Conservation (phyloP, 148 eudicot genomes). For the Amaranthus hypochondriacus region DNA sequence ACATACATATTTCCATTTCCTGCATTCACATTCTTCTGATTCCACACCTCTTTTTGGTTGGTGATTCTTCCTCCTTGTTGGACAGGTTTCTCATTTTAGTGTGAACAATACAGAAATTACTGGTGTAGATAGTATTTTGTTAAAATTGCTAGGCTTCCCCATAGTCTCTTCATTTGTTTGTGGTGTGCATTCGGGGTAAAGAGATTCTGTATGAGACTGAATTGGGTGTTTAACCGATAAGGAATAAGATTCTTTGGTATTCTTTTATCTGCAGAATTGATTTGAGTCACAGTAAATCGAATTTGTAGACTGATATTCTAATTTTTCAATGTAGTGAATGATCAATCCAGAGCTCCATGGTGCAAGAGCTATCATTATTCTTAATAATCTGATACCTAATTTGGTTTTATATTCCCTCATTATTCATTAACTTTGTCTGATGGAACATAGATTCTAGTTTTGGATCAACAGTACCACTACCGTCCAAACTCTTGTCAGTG, state of each 20-base stretch:
- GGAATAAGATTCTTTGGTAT: constrained; percentile 23
- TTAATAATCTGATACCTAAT: not conserved
- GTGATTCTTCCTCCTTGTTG: constrained; percentile 29
- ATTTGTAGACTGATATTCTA: too few species aligned
- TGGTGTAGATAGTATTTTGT: constrained; percentile 39
- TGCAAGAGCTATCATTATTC: not conserved
- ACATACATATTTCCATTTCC: constrained; percentile 35
- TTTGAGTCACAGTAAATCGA: too few species aligned
- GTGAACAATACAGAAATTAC: constrained; percentile 25
- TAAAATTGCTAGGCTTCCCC: constrained; percentile 29
- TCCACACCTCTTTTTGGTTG: constrained; percentile 37
- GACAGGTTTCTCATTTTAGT: constrained; percentile 24
- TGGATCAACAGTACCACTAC: constrained; percentile 1
- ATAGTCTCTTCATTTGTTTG: constrained; percentile 24
- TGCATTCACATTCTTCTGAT: constrained; percentile 44
- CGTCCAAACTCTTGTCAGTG: constrained; percentile 19
- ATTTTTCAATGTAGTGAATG: too few species aligned
- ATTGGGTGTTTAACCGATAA: constrained; percentile 16
- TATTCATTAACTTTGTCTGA: not conserved
- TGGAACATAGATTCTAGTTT: constrained; percentile 11
- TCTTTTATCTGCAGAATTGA: not conserved
- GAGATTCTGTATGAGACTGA: constrained; percentile 24
- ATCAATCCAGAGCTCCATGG: too few species aligned
- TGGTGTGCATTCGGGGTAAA: constrained; percentile 22
- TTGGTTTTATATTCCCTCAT: too few species aligned